Evolutionary conservation across 768 basidiomycete species (phyloP), one percentile per base, ranked within the genome.

Genomic region (Mycena metata): DNA sequence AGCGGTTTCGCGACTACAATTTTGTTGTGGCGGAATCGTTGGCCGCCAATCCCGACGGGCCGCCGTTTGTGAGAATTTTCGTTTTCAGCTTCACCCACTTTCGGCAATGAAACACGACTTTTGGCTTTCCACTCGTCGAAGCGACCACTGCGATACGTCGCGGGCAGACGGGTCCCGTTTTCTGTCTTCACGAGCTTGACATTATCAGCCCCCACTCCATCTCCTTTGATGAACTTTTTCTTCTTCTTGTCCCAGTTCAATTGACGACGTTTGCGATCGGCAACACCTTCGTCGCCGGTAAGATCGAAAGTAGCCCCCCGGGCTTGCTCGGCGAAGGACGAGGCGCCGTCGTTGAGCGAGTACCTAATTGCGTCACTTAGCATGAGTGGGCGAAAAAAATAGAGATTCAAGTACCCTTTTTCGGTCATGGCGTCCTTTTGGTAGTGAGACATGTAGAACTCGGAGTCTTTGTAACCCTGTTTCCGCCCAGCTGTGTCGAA

Each of bases 91-190:
- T 98, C 96, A 21, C 96, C 96, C n/a, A 92, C 84, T 66, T 87
- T 87, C 0, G 96, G 96, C 41, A 98, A 78, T 67, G 81, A 85
- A n/a, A 89, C 81, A 43, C 88, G 90, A 57, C 85, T 89, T 79
- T 93, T 94, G 67, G 87, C 84, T 78, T 92, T 93, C 98, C 98
- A 99, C 77, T 97, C 96, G 63, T 97, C 94, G 78, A 95, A 99
- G 17, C 95, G 89, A 13, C 98, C 98, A 72, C 93, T 95, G 59
- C 93, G 91, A 80, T 96, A 99, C 12, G 91, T 91, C 4, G 96
- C 96, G 5, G 98, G 97, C 21, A 99, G 84, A 54, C 92, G 90
- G 17, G 91, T 89, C 5, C 98, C 98, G 73, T 91, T 96, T 79
- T 99, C 98, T 0, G 96, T 96, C 72, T 88, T 90, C 73, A 99